Evolutionary conservation across 2,329 filamentous ascomycete species (phyloP).

Genomic region (Atkinsonella texensis): DNA sequence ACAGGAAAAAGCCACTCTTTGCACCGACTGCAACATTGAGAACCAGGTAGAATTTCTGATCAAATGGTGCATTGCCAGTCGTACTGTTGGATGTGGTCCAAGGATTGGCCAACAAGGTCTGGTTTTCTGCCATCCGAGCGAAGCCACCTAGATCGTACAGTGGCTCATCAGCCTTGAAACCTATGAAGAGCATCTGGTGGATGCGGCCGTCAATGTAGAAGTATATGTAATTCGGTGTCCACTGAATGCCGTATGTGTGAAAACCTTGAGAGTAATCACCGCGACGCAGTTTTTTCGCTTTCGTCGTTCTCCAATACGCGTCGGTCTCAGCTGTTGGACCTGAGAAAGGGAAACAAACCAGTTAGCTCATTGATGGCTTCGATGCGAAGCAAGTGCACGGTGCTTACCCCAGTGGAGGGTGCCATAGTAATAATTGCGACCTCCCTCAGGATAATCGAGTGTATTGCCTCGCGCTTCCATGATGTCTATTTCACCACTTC

Average conservation of each 20-base stretch:
- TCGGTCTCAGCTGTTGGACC: slow-evolving; percentile 16
- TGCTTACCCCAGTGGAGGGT: slow-evolving; percentile 35
- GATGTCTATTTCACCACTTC: slow-evolving; percentile 42
- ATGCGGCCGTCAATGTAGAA: slow-evolving; percentile 37
- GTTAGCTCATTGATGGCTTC: background rate
- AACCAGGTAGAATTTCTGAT: slow-evolving; percentile 38
- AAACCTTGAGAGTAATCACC: slow-evolving; percentile 29
- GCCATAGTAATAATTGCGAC: slow-evolving; percentile 29
- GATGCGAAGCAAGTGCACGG: background rate
- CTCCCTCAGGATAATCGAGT: slow-evolving; percentile 27
- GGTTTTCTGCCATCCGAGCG: slow-evolving; percentile 25
- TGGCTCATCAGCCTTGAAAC: slow-evolving; percentile 19
- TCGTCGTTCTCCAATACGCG: slow-evolving; percentile 23
- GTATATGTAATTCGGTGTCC: slow-evolving; percentile 39
- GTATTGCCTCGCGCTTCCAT: slow-evolving; percentile 31
- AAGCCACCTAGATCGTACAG: slow-evolving; percentile 33
- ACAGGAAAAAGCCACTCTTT: slow-evolving; percentile 36
- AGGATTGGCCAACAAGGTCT: slow-evolving; percentile 29
- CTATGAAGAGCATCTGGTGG: slow-evolving; percentile 25
- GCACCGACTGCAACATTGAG: slow-evolving; percentile 38
- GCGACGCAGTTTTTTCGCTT: slow-evolving; percentile 20
- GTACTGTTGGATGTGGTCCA: slow-evolving; percentile 27
- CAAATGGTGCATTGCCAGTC: slow-evolving; percentile 35
- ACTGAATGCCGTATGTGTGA: slow-evolving; percentile 42
- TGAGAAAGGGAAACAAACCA: background rate